These are phyloP conservation scores for Neonectria magnoliae DNA, from an alignment of 2,329 filamentous ascomycete species.

Conservation along the genomic window DNA sequence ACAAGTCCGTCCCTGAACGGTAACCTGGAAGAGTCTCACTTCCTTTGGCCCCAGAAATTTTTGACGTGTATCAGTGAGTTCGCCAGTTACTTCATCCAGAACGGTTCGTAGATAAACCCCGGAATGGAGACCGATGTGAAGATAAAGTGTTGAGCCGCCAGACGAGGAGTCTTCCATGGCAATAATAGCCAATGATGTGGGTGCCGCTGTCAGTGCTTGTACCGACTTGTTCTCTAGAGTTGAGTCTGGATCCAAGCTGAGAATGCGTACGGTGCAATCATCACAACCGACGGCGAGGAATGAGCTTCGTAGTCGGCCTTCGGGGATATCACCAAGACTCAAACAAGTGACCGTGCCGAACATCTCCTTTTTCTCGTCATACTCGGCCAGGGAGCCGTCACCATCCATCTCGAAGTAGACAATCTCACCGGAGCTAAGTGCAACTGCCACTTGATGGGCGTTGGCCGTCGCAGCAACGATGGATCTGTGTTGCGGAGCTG, in stretches of 20 bases:
- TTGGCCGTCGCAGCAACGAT: conserved; percentile 97
- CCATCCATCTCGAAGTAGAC: conserved; percentile 98
- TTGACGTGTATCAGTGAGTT: conserved; percentile 92
- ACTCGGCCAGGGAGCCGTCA: conserved; percentile 90
- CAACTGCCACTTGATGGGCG: conserved; percentile 90
- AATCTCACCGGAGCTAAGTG: conserved; percentile 94
- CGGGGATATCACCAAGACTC: conserved; percentile 92
- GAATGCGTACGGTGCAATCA: conserved; percentile 92
- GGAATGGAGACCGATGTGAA: conserved; percentile 95
- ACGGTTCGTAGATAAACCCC: conserved; percentile 96
- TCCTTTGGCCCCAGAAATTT: conserved; percentile 93
- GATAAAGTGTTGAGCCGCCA: conserved; percentile 86
- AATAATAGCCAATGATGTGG: conserved; percentile 90
- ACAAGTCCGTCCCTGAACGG: conserved; percentile 83
- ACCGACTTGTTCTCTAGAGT: conserved; percentile 94
- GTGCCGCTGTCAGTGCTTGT: conserved; percentile 89
- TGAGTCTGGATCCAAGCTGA: conserved; percentile 88
- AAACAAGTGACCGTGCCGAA: conserved; percentile 93
- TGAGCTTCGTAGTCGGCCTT: conserved; percentile 87
- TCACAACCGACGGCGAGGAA: conserved; percentile 97
- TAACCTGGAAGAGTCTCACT: conserved; percentile 91
- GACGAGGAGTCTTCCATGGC: conserved; percentile 94
- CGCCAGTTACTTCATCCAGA: conserved; percentile 93
- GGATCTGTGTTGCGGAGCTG: conserved; percentile 89
- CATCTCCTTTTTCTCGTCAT: conserved; percentile 95